phyloP scores from a whole-genome alignment of 2,329 filamentous ascomycete species.

The Botrytis pseudocinerea region DNA sequence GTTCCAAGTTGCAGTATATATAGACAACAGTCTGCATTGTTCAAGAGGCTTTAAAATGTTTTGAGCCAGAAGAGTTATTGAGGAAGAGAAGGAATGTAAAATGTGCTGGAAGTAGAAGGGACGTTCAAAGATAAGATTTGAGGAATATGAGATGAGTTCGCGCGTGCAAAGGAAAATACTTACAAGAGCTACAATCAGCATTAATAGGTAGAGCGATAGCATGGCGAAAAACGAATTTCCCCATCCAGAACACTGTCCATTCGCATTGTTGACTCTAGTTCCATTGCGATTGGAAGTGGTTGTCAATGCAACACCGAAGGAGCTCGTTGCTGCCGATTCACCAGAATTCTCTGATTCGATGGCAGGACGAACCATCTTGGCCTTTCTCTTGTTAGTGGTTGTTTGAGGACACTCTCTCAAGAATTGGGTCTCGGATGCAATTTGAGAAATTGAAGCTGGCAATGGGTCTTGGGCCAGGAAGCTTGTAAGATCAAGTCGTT shows the following conservation, averaged over 20 bases:
- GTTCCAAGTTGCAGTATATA: neutral
- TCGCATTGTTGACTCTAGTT: too few species aligned
- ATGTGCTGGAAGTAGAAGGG: neutral
- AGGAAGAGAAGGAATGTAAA: neutral
- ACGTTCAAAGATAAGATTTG: neutral
- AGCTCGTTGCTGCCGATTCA: neutral
- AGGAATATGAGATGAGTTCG: neutral
- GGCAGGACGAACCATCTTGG: neutral
- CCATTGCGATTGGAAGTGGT: constrained; percentile 7
- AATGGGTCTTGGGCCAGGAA: neutral
- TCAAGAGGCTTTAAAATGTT: neutral
- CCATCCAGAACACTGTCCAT: neutral
- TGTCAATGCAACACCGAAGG: neutral
- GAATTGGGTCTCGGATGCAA: neutral
- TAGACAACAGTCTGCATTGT: neutral
- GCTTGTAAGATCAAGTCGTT: neutral
- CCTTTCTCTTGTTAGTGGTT: neutral
- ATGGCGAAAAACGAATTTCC: neutral
- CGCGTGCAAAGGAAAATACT: neutral
- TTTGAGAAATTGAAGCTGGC: neutral
- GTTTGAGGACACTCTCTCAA: neutral
- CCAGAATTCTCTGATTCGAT: neutral
- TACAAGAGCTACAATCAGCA: constrained; percentile 13
- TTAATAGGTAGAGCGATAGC: neutral
- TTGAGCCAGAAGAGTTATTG: neutral